Conservation (phyloP, 495 filamentous ascomycete genomes). For the Penicillium lagena region DNA sequence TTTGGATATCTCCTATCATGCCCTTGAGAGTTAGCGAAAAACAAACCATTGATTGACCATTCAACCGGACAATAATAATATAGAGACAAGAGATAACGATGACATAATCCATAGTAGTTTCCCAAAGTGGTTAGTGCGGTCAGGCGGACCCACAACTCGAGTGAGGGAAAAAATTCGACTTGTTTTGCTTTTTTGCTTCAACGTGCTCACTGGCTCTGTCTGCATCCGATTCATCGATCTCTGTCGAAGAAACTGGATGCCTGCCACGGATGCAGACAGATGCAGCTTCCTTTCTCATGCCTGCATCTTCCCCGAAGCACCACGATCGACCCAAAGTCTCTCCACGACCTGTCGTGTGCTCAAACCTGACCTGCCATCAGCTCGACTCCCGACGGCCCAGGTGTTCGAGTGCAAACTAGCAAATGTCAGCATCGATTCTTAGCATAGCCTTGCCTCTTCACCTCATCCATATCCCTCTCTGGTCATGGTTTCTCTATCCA, state of each 20-base stretch:
- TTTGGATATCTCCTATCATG: too few relatives aligned
- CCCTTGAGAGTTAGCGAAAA: too few relatives aligned
- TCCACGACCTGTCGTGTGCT: constrained; percentile 18
- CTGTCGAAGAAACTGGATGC: constrained; percentile 3
- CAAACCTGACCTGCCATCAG: constrained; percentile 6
- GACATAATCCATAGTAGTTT: constrained; percentile 9
- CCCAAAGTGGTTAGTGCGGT: constrained; percentile 1
- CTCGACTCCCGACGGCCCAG: background rate
- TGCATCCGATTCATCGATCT: constrained; percentile 12
- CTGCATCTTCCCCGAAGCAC: constrained; percentile 11
- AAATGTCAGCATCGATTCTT: constrained; percentile 16
- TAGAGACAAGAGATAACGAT: constrained; percentile 4
- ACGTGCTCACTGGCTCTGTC: constrained; percentile 9
- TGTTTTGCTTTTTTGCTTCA: constrained; percentile 2
- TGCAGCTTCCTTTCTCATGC: background rate
- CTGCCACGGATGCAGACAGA: constrained; percentile 17
- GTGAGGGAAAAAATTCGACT: constrained; percentile 18
- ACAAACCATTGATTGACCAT: background rate
- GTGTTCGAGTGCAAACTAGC: constrained; percentile 3
- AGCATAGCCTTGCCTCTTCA: constrained; percentile 4
- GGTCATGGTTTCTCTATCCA: constrained; percentile 41
- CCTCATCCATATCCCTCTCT: constrained; percentile 1
- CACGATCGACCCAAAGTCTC: background rate
- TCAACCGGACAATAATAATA: background rate
- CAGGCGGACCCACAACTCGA: background rate